phyloP scores from a whole-genome alignment of 345 rosid genomes.

The Isatis tinctoria region DNA sequence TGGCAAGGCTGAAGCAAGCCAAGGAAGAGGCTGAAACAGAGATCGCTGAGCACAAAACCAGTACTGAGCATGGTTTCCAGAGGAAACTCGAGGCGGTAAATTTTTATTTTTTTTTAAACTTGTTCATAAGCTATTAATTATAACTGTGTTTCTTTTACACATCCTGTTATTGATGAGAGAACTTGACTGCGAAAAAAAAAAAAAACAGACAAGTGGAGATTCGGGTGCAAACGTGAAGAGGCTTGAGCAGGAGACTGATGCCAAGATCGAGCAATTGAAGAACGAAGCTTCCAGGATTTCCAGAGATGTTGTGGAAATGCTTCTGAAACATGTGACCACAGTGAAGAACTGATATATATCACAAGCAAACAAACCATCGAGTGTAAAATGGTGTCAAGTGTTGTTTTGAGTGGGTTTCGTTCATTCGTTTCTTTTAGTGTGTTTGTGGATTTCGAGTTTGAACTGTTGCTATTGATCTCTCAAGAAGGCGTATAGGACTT shows the following conservation, averaged over 20 bases:
- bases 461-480: not conserved
- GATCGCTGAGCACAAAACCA: conserved; percentile 59
- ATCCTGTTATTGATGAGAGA: not conserved
- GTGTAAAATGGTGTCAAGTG: conserved; percentile 5
- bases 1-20: conserved; percentile 80
- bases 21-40: conserved; percentile 85
- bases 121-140: not conserved
- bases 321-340: conserved; percentile 49
- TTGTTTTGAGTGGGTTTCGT: not conserved
- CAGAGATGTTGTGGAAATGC: conserved; percentile 58
- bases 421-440: not conserved
- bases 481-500: not conserved
- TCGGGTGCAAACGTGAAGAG: conserved; percentile 88
- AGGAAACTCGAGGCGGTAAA: conserved; percentile 62
- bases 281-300: conserved; percentile 55
- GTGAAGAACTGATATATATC: conserved; percentile 31
- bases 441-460: not conserved
- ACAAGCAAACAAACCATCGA: conserved; percentile 9
- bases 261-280: conserved; percentile 62
- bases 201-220: conserved; percentile 74
- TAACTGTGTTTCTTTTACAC: not conserved
- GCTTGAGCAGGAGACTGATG: conserved; percentile 70
- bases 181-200: not conserved
- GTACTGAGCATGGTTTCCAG: conserved; percentile 65
- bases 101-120: not conserved